These are phyloP conservation scores for Sclerotinia nivalis DNA, from an alignment of 2,329 filamentous ascomycete genomes.

Conservation along the genomic window DNA sequence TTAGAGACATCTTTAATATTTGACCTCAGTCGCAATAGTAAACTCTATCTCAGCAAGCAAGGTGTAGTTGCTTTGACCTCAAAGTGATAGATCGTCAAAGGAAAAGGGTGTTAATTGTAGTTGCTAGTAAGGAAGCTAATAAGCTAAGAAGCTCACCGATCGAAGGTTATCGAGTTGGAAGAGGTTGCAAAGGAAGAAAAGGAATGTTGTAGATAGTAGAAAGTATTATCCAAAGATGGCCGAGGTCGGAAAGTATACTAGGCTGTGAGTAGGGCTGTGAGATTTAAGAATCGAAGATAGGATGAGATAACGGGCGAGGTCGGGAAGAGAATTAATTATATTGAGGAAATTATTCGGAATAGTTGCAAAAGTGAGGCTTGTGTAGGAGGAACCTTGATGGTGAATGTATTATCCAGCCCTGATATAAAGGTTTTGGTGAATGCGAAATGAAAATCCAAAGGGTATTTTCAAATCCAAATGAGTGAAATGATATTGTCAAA, in stretches of 20 bases:
- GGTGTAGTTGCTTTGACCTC: not conserved
- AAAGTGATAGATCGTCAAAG: not conserved
- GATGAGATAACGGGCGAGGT: not conserved
- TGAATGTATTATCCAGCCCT: not conserved
- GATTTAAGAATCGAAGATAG: not conserved
- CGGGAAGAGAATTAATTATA: slow-evolving; percentile 6
- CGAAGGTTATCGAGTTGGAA: not conserved
- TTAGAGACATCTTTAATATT: slow-evolving; percentile 28
- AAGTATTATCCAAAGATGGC: not conserved
- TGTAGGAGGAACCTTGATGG: not conserved
- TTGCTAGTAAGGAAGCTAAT: too few species aligned
- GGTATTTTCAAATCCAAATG: not conserved
- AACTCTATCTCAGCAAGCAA: not conserved
- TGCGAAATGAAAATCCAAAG: not conserved
- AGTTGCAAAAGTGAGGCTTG: not conserved
- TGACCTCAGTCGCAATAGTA: not conserved
- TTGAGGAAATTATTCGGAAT: not conserved
- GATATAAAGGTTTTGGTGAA: not conserved
- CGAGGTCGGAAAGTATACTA: not conserved
- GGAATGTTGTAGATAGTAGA: not conserved
- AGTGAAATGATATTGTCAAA: not conserved
- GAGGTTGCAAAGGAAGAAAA: not conserved
- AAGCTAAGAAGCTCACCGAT: slow-evolving; percentile 6
- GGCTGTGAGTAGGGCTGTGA: not conserved
- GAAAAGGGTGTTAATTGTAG: not conserved